Evolutionary conservation across 495 filamentous ascomycete species (phyloP).

Genomic region (Parachaetomium inaequale): DNA sequence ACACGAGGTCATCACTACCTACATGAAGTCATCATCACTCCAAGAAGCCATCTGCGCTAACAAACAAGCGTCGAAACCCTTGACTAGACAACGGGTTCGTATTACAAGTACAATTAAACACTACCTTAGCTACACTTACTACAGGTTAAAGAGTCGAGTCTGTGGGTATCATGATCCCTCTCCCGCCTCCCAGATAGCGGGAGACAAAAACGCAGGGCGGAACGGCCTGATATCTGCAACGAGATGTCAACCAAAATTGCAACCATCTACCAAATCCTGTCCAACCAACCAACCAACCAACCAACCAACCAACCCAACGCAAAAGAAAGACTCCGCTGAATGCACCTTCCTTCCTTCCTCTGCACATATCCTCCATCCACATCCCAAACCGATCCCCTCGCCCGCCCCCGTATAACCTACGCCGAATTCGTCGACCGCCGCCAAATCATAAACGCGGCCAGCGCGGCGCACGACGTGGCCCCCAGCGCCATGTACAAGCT

Average conservation of each 20-base stretch:
- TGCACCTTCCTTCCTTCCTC: not conserved
- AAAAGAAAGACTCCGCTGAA: constrained; percentile 5
- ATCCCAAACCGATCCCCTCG: not conserved
- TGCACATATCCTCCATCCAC: not conserved
- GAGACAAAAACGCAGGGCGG: too few species aligned
- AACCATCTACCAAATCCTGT: not conserved
- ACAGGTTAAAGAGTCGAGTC: not conserved
- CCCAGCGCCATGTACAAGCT: constrained; percentile 81
- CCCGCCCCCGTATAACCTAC: not conserved
- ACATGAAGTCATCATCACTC: not conserved
- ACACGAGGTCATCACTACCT: too few species aligned
- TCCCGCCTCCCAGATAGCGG: not conserved
- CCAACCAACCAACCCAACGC: not conserved
- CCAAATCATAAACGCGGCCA: constrained; percentile 75
- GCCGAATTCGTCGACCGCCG: constrained; percentile 42
- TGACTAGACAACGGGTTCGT: not conserved
- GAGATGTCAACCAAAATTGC: not conserved
- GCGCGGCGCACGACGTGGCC: constrained; percentile 72
- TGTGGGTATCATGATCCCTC: constrained; percentile 25
- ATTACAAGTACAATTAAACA: constrained; percentile 10
- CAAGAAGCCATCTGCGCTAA: not conserved
- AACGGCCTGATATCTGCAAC: not conserved
- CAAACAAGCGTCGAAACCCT: not conserved
- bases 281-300: not conserved
- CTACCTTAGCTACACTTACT: not conserved